Evolutionary conservation across 352 stramenopile species (phyloP).

Genomic region (Phytophthora sp.): DNA sequence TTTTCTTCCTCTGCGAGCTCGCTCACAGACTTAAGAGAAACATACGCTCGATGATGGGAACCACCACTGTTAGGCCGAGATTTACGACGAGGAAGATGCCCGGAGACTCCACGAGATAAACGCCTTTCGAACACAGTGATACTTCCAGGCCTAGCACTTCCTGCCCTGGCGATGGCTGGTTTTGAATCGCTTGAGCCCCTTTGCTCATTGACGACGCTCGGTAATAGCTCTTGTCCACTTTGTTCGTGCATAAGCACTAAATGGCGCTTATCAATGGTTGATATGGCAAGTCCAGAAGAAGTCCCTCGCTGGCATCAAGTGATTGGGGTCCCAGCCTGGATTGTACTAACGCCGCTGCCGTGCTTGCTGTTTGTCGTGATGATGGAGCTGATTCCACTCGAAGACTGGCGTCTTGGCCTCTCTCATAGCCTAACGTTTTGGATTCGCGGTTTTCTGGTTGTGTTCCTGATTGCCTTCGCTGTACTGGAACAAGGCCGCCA

Average conservation of each 20-base stretch:
- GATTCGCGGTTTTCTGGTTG: conserved; percentile 20
- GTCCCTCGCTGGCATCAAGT: too few relatives aligned
- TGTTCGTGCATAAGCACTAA: background rate
- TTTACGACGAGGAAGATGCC: conserved; percentile 2
- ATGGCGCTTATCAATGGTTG: too few relatives aligned
- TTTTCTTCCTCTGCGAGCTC: conserved; percentile 22
- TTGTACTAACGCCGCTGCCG: conserved; percentile 20
- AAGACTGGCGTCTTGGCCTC: conserved; percentile 8
- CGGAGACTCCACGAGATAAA: conserved; percentile 12
- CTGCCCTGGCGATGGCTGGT: conserved; percentile 1
- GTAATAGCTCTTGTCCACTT: background rate
- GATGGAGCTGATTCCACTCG: conserved; percentile 32
- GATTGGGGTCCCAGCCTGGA: too few relatives aligned
- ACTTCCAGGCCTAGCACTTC: too few relatives aligned
- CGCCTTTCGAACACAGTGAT: conserved; percentile 15
- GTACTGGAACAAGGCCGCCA: conserved; percentile 32
- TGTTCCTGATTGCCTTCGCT: conserved; percentile 11
- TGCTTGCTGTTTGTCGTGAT: conserved; percentile 11
- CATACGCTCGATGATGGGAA: conserved; percentile 10
- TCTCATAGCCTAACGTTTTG: conserved; percentile 24
- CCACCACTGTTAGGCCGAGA: conserved; percentile 11
- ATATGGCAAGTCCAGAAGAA: too few relatives aligned
- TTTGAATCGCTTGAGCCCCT: background rate
- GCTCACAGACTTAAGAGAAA: conserved; percentile 11
- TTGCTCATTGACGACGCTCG: conserved; percentile 2